Evolutionary conservation across 2,329 filamentous ascomycete species (phyloP), one percentile per base, ranked within the genome.

Genomic region (Aspergillus pseudoviridinutans): DNA sequence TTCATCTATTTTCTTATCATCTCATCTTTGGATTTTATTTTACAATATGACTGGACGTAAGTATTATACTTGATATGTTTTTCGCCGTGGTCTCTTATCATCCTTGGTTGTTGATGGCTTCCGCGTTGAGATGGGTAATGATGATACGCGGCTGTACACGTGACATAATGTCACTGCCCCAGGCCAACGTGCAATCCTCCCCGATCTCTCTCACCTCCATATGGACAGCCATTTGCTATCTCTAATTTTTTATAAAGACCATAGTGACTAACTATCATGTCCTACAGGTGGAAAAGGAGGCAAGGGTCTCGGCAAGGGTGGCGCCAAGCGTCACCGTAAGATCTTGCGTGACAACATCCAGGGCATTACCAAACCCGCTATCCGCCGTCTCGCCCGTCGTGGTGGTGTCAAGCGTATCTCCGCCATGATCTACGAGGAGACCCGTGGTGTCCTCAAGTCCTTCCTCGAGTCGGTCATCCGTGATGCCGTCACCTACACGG

Each of bases 361-460:
- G 84, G 92, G 92, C 82, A 97, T 97, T 78, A 97, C 92, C 76
- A 97, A 97, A 89, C 93, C 92, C 71, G 92, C 92, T 70, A 97
- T 97, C 81, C 90, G 92, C 72, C 92, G 93, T 95, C 92, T 97
- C 76, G 92, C 92, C 65, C 92, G 92, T 82, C 92, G 92, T 95
- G 92, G 93, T 78, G 92, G 92, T 92, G 92, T 97, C 86, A 97
- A 97, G 91, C 92, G 92, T 96, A 97, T 97, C 75, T 96, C 92
- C 72, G 92, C 92, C 77, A 96, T 90, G 88, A 91, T 91, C 80
- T 91, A 91, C 81, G 88, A 90, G 74, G 87, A 91, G 82, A 91
- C 88, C 68, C 88, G 88, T 71, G 87, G 87, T 83, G 88, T 91
- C 66, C 84, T 91, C 70, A 91, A 91, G 84, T 86, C 87, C 75